Evolutionary conservation across 176 grass and related monocot genomes (phyloP).

Genomic region (Cenchrus purpureus): DNA sequence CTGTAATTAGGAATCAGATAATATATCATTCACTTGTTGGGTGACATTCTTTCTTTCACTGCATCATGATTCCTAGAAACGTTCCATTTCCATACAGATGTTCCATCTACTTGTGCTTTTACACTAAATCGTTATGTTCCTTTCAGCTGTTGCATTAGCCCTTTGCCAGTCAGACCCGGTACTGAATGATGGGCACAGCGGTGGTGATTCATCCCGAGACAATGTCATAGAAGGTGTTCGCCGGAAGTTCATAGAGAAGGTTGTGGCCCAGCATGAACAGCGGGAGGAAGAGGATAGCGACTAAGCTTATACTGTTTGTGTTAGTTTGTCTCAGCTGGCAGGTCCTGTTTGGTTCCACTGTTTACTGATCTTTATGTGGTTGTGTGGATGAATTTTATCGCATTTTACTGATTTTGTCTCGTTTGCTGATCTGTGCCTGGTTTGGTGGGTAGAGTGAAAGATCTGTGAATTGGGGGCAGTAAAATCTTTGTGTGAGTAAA

Average conservation of each 20-base stretch:
- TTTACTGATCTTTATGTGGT: not conserved
- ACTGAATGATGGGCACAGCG: conserved; percentile 79
- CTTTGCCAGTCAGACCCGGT: conserved; percentile 89
- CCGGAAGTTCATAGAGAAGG: conserved; percentile 93
- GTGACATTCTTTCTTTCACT: conserved; percentile 26
- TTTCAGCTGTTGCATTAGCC: conserved; percentile 84
- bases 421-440: not conserved
- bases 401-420: not conserved
- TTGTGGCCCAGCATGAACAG: conserved; percentile 76
- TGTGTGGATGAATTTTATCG: not conserved
- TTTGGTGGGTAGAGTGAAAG: not conserved
- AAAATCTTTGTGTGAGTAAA: conserved; percentile 13
- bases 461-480: not conserved
- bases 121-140: conserved; percentile 29
- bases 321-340: not conserved
- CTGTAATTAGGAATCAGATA: not conserved
- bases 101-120: not conserved
- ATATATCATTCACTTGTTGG: not conserved
- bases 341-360: conserved; percentile 13
- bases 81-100: not conserved
- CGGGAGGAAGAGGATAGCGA: conserved; percentile 79
- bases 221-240: conserved; percentile 84
- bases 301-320: conserved; percentile 26
- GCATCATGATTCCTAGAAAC: not conserved
- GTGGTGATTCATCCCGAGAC: conserved; percentile 64